Evolutionary conservation across 2,329 filamentous ascomycete species (phyloP).

Genomic region (Fusarium annulatum): DNA sequence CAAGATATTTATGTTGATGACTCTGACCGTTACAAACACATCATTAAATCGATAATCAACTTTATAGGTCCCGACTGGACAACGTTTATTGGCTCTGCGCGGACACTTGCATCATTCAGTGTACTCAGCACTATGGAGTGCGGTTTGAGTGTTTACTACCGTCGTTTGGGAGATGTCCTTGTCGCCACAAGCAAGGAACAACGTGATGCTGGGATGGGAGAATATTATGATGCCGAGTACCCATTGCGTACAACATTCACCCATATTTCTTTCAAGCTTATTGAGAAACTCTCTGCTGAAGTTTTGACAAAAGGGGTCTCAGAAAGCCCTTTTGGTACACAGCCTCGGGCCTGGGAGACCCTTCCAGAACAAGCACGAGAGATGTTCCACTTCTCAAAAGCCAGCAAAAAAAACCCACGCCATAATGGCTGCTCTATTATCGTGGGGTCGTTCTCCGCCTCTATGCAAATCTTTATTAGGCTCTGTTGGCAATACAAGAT

Average conservation of each 20-base stretch:
- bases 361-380: background rate
- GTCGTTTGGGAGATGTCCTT: background rate
- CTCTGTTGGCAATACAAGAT: background rate
- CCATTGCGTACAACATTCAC: background rate
- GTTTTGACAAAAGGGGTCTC: background rate
- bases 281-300: background rate
- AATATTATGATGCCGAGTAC: background rate
- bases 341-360: background rate
- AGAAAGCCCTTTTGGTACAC: background rate
- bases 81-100: background rate
- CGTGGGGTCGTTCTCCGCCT: background rate
- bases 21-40: background rate
- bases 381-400: background rate
- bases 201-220: background rate
- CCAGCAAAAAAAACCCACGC: background rate
- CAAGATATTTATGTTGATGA: background rate
- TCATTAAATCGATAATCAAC: background rate
- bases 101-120: background rate
- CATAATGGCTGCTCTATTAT: background rate
- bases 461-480: background rate
- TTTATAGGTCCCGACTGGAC: background rate
- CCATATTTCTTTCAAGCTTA: background rate
- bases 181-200: background rate
- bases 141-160: background rate
- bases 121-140: background rate